Evolutionary conservation across 164 flowering plant genomes (phyloP), one percentile per base, ranked within the genome.

Genomic region (Aristolochia californica): DNA sequence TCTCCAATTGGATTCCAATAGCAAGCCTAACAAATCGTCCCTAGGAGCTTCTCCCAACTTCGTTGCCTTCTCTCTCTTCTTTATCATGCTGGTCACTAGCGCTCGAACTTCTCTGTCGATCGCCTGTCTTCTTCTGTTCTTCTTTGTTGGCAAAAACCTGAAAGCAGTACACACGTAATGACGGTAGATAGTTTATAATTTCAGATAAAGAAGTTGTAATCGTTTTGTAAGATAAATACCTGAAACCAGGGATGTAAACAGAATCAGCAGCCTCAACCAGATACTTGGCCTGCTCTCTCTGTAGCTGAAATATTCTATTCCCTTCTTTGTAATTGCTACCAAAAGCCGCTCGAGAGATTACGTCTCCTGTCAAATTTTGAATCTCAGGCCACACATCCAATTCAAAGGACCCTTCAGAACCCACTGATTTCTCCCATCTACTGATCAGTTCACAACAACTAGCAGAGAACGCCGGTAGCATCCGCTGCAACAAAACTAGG

Each of bases 321-420:
- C 59, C 65, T 48, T 62, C 65, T 28, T 45, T 38, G 52, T 21
- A 62, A 45, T 38, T 62, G 43, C 65, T 55, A 21, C 65, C 59
- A 45, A 62, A 62, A 5, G 54, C 65, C 21, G 65, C 47, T 26
- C 65, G 58, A 34, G 65, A 62, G 34, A 62, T 62, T 12, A 62
- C 59, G 30, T 62, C 65, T 27, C 45, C 53, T 1, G 59, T 55
- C 25, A 62, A 47, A 21, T 55, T 47, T 15, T 62, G 59, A 18
- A 62, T 27, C 17, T 62, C 65, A 24, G 52, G 45, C 30, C 51
- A 55, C 27, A 44, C 59, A 47, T 62, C 65, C 8, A 62, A 12
- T 55, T 62, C 65, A 21, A 24, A 28, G 25, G 53, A 55, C 16
- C 54, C 53, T 17, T 62, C 13, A 17, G 51, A 14, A 15, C 59